These are phyloP conservation scores for Paecilomyces sp. DNA, from an alignment of 2,329 filamentous ascomycete genomes.

Conservation along the genomic window DNA sequence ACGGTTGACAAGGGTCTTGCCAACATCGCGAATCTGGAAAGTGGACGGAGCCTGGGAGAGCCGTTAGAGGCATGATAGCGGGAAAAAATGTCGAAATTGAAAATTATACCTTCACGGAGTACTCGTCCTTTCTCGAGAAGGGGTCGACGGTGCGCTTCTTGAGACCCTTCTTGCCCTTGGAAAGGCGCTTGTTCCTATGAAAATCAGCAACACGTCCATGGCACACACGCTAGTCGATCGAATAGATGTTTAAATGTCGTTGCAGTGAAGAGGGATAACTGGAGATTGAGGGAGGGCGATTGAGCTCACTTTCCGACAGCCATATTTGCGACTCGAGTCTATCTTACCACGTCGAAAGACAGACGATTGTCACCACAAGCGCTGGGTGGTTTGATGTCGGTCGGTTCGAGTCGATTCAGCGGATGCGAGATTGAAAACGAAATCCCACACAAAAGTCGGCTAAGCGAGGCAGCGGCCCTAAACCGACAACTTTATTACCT, in stretches of 20 bases:
- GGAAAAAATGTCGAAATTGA: not conserved
- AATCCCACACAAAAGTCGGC: conserved; percentile 41
- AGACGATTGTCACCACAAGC: conserved; percentile 34
- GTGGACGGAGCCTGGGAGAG: conserved; percentile 72
- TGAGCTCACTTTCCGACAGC: conserved; percentile 71
- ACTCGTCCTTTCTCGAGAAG: conserved; percentile 99
- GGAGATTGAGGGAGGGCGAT: not conserved
- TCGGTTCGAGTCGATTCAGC: conserved; percentile 25
- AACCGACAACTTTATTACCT: conserved; percentile 17
- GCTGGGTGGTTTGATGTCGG: conserved; percentile 29
- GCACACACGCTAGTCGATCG: not conserved
- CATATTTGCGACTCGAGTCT: conserved; percentile 60
- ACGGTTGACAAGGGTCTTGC: conserved; percentile 99
- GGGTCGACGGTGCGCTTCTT: conserved; percentile 99
- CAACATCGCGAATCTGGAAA: conserved; percentile 95
- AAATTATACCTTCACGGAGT: conserved; percentile 75
- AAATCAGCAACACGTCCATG: not conserved
- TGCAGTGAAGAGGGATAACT: not conserved
- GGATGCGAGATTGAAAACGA: conserved; percentile 27
- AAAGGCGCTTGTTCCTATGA: conserved; percentile 96
- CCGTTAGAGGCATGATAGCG: conserved; percentile 10
- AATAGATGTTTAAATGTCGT: not conserved
- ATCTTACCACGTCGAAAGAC: conserved; percentile 34
- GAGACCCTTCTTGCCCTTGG: conserved; percentile 99
- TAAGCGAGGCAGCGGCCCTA: conserved; percentile 38